These are phyloP conservation scores for Hypomontagnella monticulosa DNA, from an alignment of 495 filamentous ascomycete species.

Conservation along the genomic window DNA sequence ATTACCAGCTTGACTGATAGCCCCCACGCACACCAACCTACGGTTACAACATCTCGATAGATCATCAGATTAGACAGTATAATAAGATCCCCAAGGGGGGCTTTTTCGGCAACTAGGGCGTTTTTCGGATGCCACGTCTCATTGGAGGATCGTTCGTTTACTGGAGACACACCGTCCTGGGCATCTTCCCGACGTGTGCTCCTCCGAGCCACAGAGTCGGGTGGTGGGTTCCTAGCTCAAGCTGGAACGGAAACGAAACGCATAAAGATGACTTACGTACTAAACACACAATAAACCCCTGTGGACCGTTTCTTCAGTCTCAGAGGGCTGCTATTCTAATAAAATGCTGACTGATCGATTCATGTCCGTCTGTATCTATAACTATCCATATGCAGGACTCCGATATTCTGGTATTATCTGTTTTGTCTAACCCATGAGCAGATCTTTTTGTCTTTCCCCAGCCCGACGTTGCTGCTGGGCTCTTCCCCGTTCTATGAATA, in stretches of 20 bases:
- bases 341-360: no score
- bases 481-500: constrained; percentile 13
- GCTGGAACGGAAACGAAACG: constrained; percentile 38
- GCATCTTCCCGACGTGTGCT: background rate
- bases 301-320: background rate
- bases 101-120: constrained; percentile 12
- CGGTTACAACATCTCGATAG: background rate
- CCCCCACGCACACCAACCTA: no score
- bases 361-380: no score
- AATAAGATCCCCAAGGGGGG: background rate
- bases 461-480: background rate
- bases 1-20: background rate
- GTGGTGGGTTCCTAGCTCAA: constrained; percentile 1
- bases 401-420: background rate
- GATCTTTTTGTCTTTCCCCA: background rate
- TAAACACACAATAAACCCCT: constrained; percentile 9
- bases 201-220: constrained; percentile 20
- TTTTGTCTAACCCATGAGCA: background rate
- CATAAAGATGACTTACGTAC: constrained; percentile 27
- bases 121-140: constrained; percentile 1
- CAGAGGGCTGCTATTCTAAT: no score
- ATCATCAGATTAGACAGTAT: constrained; percentile 21
- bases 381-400: no score
- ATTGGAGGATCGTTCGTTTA: constrained; percentile 20
- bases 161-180: constrained; percentile 10